A percentile compares a stretch with the other conserved stretches of the same genome.
Conservation (phyloP, 2,329 filamentous ascomycete genomes). For the Aspergillus sp. region DNA sequence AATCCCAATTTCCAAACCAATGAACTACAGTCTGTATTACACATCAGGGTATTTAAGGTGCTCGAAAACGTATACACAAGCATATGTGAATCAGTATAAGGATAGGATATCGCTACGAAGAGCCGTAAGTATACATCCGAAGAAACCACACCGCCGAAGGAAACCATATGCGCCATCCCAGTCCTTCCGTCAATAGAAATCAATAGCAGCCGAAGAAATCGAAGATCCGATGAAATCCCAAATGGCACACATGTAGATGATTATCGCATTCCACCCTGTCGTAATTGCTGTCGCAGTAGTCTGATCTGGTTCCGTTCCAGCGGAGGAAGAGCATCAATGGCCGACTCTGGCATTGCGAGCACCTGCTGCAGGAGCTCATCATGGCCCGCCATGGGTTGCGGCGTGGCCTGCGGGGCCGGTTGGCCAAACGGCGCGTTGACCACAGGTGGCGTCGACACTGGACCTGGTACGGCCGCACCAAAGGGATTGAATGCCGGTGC, state of each 20-base stretch:
- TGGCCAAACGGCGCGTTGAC: slow-evolving; percentile 44
- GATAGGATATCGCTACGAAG: background rate
- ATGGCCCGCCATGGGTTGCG: slow-evolving; percentile 55
- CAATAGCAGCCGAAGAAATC: background rate
- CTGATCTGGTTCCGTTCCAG: slow-evolving; percentile 76
- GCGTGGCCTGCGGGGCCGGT: slow-evolving; percentile 40
- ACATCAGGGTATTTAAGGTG: too few relatives aligned
- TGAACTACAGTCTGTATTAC: too few relatives aligned
- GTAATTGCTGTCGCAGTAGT: slow-evolving; percentile 66
- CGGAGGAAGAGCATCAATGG: slow-evolving; percentile 75
- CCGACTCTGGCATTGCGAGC: slow-evolving; percentile 72
- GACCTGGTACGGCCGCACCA: slow-evolving; percentile 35
- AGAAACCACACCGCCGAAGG: background rate
- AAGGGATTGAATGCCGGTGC: slow-evolving; percentile 38
- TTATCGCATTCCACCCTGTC: slow-evolving; percentile 39
- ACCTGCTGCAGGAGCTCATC: slow-evolving; percentile 78
- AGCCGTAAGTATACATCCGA: background rate
- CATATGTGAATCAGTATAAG: background rate
- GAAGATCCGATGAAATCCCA: background rate
- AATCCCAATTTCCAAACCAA: too few relatives aligned
- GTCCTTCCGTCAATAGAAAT: background rate
- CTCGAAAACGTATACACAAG: background rate
- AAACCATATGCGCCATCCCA: background rate
- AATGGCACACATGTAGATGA: background rate
- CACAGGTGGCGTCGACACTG: slow-evolving; percentile 52